Evolutionary conservation across 768 basidiomycete genomes (phyloP), one percentile per base, ranked within the genome.

Genomic region (Amyloporia xantha): DNA sequence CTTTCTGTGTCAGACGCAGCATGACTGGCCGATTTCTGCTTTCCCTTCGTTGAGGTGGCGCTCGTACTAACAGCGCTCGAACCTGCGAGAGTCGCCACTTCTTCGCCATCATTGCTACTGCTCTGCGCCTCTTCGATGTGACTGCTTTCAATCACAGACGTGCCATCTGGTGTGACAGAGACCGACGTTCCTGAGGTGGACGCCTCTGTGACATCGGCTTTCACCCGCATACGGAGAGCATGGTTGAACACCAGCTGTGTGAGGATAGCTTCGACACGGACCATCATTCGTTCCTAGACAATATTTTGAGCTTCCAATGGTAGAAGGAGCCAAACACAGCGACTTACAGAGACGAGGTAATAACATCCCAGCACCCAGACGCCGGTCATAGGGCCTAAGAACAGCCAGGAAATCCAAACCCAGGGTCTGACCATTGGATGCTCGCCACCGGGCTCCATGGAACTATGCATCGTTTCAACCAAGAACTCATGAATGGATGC

Each of bases 321-420:
- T 13, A 23, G 10, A 20, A 39, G 19, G n/a, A 21, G 20, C 2
- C 12, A 15, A 19, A 41, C 7, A 23, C 2, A n/a, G 6, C 12
- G 20, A 39, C 12, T 7, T 39, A 21, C 30, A 15, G 30, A 33
- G 7, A 33, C 9, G 30, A 33, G 15, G 30, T 7, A 33, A 33
- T 33, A 33, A 33, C 15, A 33, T 33, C 9, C 7, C 30, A 33
- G 15, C 9, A 33, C 15, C 9, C 9, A 7, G 15, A 33, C 20
- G 38, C 64, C 65, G 7, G 71, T 0, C 9, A 69, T 56, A 15
- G 78, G 75, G 11, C 76, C 78, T 4, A 75, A 38, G 52, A 80
- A 72, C 15, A 82, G 66, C 61, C 66, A 65, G 0, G 62, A 38
- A 19, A 86, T 73, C 84, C 85, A 87, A 15, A 87, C 73, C 78